phyloP scores from a whole-genome alignment of 306 rosid species.

The Prunus mume region DNA sequence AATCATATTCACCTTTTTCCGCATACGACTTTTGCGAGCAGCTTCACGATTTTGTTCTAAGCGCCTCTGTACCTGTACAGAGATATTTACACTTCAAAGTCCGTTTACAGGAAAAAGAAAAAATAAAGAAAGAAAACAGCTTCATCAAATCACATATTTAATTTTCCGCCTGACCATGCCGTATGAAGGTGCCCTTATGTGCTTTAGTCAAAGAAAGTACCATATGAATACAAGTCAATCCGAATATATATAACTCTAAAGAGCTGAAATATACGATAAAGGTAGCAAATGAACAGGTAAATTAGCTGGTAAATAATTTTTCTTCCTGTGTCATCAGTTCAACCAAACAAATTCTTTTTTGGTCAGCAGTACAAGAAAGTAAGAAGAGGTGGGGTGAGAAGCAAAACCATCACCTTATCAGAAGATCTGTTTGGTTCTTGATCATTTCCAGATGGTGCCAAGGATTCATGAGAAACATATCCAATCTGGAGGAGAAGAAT shows the following conservation, averaged over 20 bases:
- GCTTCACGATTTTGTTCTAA: slow-evolving; percentile 93
- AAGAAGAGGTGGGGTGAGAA: no score
- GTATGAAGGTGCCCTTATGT: no score
- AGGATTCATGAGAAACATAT: slow-evolving; percentile 48
- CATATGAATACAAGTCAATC: no score
- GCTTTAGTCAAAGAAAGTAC: no score
- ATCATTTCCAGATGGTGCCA: slow-evolving; percentile 46
- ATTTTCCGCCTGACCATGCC: background rate
- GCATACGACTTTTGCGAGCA: slow-evolving; percentile 70
- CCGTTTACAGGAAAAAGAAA: background rate
- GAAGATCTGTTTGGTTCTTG: slow-evolving; percentile 51
- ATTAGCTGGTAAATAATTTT: no score
- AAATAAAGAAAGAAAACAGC: background rate
- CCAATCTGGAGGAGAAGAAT: slow-evolving; percentile 43
- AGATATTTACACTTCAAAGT: slow-evolving; percentile 16
- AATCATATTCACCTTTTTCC: slow-evolving; percentile 61
- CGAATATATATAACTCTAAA: no score
- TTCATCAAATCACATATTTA: background rate
- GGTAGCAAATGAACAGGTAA: no score
- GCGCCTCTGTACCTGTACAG: slow-evolving; percentile 53
- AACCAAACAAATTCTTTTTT: no score
- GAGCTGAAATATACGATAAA: no score
- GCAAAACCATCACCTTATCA: slow-evolving; percentile 55
- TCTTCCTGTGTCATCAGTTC: no score
- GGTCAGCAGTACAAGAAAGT: no score